Base-by-base conservation (phyloP, 2,329 filamentous ascomycete species). In the Penicillium sp. region DNA sequence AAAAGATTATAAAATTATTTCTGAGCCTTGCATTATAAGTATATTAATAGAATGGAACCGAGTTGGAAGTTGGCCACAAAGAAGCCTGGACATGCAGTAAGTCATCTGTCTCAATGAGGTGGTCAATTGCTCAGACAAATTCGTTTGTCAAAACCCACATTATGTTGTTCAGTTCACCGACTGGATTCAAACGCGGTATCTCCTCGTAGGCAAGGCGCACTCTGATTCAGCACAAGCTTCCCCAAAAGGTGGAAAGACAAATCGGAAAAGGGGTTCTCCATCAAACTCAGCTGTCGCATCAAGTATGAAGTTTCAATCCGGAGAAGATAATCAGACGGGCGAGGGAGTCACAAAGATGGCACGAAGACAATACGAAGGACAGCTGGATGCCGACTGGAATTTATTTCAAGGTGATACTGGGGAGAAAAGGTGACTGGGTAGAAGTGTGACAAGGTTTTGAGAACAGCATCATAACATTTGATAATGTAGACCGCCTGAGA, bases 141-240 rank as follows among this genome's bases (percentile, higher is more conserved):
- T 90, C 64, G 71, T 81, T 5, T 81, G 76, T 57, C 63, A 8
- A 0, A 59, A 0, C 0, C 87, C 87, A 0, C 85, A 87, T 73
- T 86, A 90, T 43, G 92, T 96, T 8, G 86, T 96, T 1, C 70
- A 83, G 23, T 79, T 91, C 40, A 75, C 88, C 9, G 88, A 95
- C 65, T 97, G 92, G 92, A 92, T 96, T 55, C 91, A 95, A 67
- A 92, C 91, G 23, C 84, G 92, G 39, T 96, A 95, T 71, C 79
- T 97, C 1, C 90, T 96, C 61, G 84, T 90, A 5, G n/a, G 29
- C 13, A 14, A 18, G 18, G 18, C 2, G 18, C 16, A 11, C 5
- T 16, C 11, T 2, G 6, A 11, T 14, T 3, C 14, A 19, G 21
- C 13, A 3, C 33, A n/a, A 34, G n/a, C n/a, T n/a, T n/a, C n/a